phyloP scores from a whole-genome alignment of 805 yeast species.

The Saccharomyces eubayanus region DNA sequence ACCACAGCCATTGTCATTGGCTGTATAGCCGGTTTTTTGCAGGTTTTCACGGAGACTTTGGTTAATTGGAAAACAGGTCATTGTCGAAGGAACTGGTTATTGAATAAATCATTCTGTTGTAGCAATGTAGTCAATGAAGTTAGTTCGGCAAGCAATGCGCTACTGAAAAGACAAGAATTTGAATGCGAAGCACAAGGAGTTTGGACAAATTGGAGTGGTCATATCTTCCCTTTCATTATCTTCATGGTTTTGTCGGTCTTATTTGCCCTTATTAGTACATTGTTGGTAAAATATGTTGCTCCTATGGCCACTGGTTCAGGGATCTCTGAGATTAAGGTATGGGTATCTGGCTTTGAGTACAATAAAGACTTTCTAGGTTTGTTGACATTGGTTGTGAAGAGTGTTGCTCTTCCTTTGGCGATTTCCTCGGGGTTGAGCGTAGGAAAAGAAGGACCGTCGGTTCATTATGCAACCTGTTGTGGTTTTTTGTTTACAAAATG shows the following conservation, averaged over 20 bases:
- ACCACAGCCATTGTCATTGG: slow-evolving; percentile 75
- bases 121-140: slow-evolving; percentile 36
- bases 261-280: slow-evolving; percentile 59
- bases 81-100: slow-evolving; percentile 60
- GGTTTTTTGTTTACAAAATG: slow-evolving; percentile 68
- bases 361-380: slow-evolving; percentile 69
- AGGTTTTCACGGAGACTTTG: slow-evolving; percentile 80
- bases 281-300: slow-evolving; percentile 60
- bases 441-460: slow-evolving; percentile 98
- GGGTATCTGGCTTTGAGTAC: slow-evolving; percentile 75
- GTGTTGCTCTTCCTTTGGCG: slow-evolving; percentile 76
- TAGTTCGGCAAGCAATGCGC: slow-evolving; percentile 12
- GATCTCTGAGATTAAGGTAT: slow-evolving; percentile 91
- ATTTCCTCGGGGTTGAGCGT: slow-evolving; percentile 89
- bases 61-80: slow-evolving; percentile 71
- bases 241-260: slow-evolving; percentile 52
- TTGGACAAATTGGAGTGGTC: slow-evolving; percentile 61
- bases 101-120: slow-evolving; percentile 76
- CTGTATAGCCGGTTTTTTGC: slow-evolving; percentile 69
- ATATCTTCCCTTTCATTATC: slow-evolving; percentile 40
- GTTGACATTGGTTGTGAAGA: slow-evolving; percentile 64
- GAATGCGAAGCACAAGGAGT: slow-evolving; percentile 41
- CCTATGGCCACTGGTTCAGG: slow-evolving; percentile 97
- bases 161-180: slow-evolving; percentile 28
- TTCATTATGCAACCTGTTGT: slow-evolving; percentile 95